Percentiles rank a stretch among this genome's conserved stretches.
These are phyloP conservation scores for Hibiscus trionum DNA, from an alignment of 345 rosid species.

Conservation along the genomic window DNA sequence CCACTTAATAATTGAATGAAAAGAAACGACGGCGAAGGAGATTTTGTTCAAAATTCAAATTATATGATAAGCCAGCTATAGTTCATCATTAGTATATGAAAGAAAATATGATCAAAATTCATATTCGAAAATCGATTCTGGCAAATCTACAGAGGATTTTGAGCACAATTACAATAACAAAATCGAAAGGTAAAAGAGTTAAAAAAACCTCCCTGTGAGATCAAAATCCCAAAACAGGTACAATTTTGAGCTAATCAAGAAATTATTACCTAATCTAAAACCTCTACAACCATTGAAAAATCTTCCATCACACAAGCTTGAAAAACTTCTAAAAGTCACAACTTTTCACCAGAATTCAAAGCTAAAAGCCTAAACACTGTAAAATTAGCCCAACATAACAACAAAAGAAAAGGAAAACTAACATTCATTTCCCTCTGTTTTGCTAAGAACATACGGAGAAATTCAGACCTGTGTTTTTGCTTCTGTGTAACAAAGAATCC, in stretches of 20 bases:
- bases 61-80: no score
- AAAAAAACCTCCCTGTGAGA: no score
- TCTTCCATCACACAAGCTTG: not conserved
- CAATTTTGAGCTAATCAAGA: not conserved
- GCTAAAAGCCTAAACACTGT: not conserved
- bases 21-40: no score
- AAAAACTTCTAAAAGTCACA: not conserved
- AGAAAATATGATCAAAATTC: not conserved
- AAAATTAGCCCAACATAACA: not conserved
- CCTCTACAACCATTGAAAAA: not conserved
- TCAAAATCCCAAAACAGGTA: not conserved
- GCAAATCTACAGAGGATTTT: not conserved
- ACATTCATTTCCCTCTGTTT: not conserved
- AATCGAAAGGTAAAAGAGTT: not conserved
- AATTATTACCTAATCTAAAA: conserved; percentile 1
- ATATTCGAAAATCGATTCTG: not conserved
- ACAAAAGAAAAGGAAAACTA: not conserved
- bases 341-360: not conserved
- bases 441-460: not conserved
- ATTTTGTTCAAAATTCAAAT: no score
- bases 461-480: not conserved
- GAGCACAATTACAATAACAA: not conserved
- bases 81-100: not conserved
- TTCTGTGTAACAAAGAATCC: not conserved
- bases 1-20: no score